A percentile compares a stretch with the other conserved stretches of the same genome.
Evolutionary conservation across 1,284 basidiomycete species (phyloP).

Genomic region (Cutaneotrichosporon curvatum): DNA sequence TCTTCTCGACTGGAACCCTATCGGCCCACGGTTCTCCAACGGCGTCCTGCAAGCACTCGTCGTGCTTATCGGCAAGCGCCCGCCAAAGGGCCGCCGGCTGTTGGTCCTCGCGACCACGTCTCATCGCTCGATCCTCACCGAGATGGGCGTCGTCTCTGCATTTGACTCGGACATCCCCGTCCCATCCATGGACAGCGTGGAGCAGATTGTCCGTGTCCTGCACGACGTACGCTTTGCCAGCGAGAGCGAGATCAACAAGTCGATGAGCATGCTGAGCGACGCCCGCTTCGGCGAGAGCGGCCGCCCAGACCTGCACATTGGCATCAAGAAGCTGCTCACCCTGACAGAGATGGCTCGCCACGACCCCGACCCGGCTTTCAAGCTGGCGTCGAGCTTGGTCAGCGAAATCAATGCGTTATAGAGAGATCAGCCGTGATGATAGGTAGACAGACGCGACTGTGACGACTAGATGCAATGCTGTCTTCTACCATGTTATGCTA

Average conservation of each 20-base stretch:
- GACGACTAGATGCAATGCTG: too few relatives aligned
- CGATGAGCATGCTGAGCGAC: constrained; percentile 56
- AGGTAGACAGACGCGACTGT: too few relatives aligned
- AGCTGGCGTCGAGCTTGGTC: constrained; percentile 63
- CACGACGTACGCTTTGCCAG: constrained; percentile 68
- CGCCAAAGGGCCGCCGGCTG: constrained; percentile 92
- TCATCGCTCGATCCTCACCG: constrained; percentile 74
- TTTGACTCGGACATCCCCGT: constrained; percentile 88
- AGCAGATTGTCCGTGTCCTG: constrained; percentile 68
- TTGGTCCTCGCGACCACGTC: constrained; percentile 90
- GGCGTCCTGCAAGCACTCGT: constrained; percentile 84
- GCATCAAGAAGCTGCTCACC: constrained; percentile 88
- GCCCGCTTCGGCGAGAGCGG: constrained; percentile 64
- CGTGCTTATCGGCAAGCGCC: constrained; percentile 79
- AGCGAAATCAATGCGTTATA: constrained; percentile 48
- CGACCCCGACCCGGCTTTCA: constrained; percentile 72
- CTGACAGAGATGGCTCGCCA: constrained; percentile 95
- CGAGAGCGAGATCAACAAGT: constrained; percentile 51
- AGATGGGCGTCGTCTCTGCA: constrained; percentile 79
- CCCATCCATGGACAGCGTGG: constrained; percentile 69
- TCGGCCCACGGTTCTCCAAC: constrained; percentile 95
- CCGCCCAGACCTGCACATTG: constrained; percentile 59
- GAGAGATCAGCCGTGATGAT: too few relatives aligned
- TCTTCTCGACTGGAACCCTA: constrained; percentile 91
- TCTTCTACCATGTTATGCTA: too few relatives aligned